Conservation (phyloP, 179 eudicot species). For the Actinidia polygama region DNA sequence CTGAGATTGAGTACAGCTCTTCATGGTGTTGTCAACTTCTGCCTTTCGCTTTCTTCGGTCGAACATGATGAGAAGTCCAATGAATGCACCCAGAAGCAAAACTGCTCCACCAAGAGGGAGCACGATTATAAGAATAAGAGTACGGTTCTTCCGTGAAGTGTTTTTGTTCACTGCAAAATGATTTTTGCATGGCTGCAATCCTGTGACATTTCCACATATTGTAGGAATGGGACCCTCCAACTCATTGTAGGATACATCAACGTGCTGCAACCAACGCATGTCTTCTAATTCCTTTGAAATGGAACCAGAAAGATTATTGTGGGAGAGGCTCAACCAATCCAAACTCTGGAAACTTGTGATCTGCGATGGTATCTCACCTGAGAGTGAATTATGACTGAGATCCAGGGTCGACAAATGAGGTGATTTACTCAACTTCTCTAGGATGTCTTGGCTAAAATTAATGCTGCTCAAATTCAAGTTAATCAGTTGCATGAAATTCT, state of each 20-base stretch:
- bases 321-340: slow-evolving; percentile 44
- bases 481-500: slow-evolving; percentile 20
- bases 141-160: not conserved
- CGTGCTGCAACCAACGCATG: not conserved
- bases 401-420: slow-evolving; percentile 28
- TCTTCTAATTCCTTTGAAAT: slow-evolving; percentile 16
- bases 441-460: slow-evolving; percentile 25
- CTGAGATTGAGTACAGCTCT: slow-evolving; percentile 21
- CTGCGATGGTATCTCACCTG: slow-evolving; percentile 34
- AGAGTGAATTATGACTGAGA: slow-evolving; percentile 26
- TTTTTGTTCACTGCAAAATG: not conserved
- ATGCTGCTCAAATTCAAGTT: slow-evolving; percentile 44
- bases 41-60: slow-evolving; percentile 4
- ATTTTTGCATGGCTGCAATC: slow-evolving; percentile 30
- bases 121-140: slow-evolving; percentile 12
- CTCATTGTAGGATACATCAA: slow-evolving; percentile 38
- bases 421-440: slow-evolving; percentile 17
- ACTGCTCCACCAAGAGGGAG: slow-evolving; percentile 27
- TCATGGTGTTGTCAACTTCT: not conserved
- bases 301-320: slow-evolving; percentile 36
- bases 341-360: slow-evolving; percentile 30
- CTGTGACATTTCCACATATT: slow-evolving; percentile 44
- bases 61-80: not conserved
- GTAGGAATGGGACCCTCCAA: slow-evolving; percentile 46
- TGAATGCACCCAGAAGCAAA: slow-evolving; percentile 10